Evolutionary conservation across 345 rosid species (phyloP), one percentile per base, ranked within the genome.

Genomic region (Murraya paniculata): DNA sequence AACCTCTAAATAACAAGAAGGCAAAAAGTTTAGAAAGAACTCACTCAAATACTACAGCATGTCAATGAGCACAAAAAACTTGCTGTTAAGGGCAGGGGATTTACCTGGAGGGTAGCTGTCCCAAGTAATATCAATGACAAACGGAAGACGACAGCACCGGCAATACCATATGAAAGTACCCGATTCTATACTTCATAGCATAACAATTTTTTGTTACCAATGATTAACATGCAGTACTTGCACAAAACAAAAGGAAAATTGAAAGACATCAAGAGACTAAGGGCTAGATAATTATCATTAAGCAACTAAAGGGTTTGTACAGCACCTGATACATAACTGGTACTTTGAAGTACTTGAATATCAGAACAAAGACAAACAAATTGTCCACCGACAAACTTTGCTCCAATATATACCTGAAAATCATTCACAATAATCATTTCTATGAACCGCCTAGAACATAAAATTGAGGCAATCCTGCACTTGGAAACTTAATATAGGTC

Each of bases 361-460:
- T 74, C 76, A 95, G 90, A 80, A 95, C 93, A 84, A 95, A 95
- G 83, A 95, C 95, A 77, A 95, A 95, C 75, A 95, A 87, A 86
- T 95, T 95, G 83, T 95, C 99, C 72, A 95, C 99, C 2, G 99
- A 95, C 86, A 93, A 90, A 83, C 98, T 95, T 86, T 95, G 97
- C 93, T 95, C 98, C 91, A 95, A 84, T 71, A 95, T 74, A 73
- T 95, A 95, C 82, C 99, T 95, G 93, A 83, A 89, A 87, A 60
- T 62, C 66, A 77, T 61, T 50, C 64, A 57, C 64, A 60, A 74
- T 65, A 58, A 68, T 64, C 38, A 83, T 39, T 24, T 25, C 24
- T 48, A 77, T 48, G 24, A 68, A 74, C 27, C 60, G 3, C 64
- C 9, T 33, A 69, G 66, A 67, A 24, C n/a, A 70, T 22, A 45